Evolutionary conservation across 2,329 filamentous ascomycete genomes (phyloP), one percentile per base, ranked within the genome.

Genomic region (Paramyrothecium roridum): DNA sequence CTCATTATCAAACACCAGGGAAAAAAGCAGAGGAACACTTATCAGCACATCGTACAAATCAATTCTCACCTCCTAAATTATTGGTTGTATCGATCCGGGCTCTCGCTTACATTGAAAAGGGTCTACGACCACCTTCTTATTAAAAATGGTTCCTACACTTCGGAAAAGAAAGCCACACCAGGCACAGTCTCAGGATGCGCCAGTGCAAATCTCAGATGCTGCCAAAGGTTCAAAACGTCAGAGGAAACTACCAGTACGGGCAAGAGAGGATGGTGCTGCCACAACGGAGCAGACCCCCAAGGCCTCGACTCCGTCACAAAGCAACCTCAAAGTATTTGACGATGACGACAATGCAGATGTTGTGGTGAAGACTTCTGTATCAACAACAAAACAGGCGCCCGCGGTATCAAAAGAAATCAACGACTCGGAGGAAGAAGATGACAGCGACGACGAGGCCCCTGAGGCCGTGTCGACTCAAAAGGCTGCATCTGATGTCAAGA

Each of bases 381-480:
- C 47, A 50, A 23, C 34, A 16, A 46, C 43, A 10, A 17, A 37
- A 16, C 8, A 46, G 33, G 40, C 17, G 21, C 19, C 49, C 34
- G 12, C 30, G 8, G 49, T 33, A 20, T 30, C 26, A 8, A 19
- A 13, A 12, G 49, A 7, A 11, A 8, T 17, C 21, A 16, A 50
- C 13, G 59, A 61, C 17, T 54, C 61, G 1, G 64, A 67, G 17
- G 62, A 67, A 3, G 70, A 73, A 3, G 71, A 72, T 2, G 72
- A 74, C 3, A 77, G 76, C 46, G 80, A 82, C 47, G 81, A 84
- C 52, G 81, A 80, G 50, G 81, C 81, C 0, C 82, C 82, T 10
- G 83, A 85, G 67, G 82, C 80, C 3, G 76, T 85, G n/a, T 84
- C 82, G 1, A 81, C 80, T 1, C 67, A 70, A 13, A 73, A 74